A percentile compares a stretch with the other conserved stretches of the same genome.
These are phyloP conservation scores for Venturia effusa DNA, from an alignment of 2,329 filamentous ascomycete genomes.

Conservation along the genomic window DNA sequence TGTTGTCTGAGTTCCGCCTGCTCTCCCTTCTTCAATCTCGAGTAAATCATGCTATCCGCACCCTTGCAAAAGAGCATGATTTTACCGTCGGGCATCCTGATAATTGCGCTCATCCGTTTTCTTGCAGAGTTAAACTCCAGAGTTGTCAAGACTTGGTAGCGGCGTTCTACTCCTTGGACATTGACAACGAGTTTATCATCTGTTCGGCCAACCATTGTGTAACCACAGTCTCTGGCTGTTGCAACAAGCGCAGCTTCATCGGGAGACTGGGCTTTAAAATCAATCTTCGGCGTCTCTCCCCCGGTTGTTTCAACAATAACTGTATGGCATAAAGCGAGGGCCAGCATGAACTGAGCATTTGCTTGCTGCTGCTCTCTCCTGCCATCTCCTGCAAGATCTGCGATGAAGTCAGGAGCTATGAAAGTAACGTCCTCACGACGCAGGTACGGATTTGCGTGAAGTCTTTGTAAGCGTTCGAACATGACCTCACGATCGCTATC, in stretches of 20 bases:
- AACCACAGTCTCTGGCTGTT: slow-evolving; percentile 90
- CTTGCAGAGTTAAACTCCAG: slow-evolving; percentile 95
- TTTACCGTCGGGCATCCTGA: slow-evolving; percentile 81
- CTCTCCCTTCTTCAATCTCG: slow-evolving; percentile 72
- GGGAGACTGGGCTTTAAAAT: slow-evolving; percentile 95
- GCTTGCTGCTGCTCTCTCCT: slow-evolving; percentile 66
- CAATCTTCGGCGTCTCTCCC: slow-evolving; percentile 80
- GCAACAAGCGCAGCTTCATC: slow-evolving; percentile 92
- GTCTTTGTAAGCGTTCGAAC: slow-evolving; percentile 58
- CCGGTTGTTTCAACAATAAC: slow-evolving; percentile 85
- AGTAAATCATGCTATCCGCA: slow-evolving; percentile 94
- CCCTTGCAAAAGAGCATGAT: slow-evolving; percentile 96
- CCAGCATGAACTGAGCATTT: slow-evolving; percentile 87
- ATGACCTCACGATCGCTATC: slow-evolving; percentile 64
- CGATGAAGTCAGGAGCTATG: slow-evolving; percentile 78
- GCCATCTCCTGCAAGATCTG: slow-evolving; percentile 68
- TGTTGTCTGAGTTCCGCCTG: slow-evolving; percentile 71
- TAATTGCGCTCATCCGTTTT: slow-evolving; percentile 96
- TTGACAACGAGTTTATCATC: slow-evolving; percentile 77
- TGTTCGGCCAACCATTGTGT: slow-evolving; percentile 75
- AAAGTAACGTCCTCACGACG: slow-evolving; percentile 87
- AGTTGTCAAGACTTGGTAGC: slow-evolving; percentile 83
- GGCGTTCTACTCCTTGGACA: slow-evolving; percentile 71
- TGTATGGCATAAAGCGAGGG: slow-evolving; percentile 88
- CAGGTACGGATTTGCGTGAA: slow-evolving; percentile 85